phyloP scores from a whole-genome alignment of 2,329 filamentous ascomycete genomes.

The Aureobasidium leucospermi region DNA sequence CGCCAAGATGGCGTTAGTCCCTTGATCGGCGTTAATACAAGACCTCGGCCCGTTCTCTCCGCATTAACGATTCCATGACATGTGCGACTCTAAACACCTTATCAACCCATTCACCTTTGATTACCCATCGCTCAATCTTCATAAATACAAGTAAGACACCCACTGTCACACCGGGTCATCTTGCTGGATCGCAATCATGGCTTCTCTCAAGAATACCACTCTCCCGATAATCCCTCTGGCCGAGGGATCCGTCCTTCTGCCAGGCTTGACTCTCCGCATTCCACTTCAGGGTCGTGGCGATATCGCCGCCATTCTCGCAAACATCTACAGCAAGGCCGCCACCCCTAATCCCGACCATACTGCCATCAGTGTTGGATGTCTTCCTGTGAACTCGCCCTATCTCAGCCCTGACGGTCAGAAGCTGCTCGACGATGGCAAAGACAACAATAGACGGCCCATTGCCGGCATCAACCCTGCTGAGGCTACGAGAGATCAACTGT shows the following conservation, averaged over 20 bases:
- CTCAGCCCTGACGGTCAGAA: constrained; percentile 68
- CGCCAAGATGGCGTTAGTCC: background rate
- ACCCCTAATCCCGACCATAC: constrained; percentile 56
- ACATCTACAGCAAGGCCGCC: constrained; percentile 70
- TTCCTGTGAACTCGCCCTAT: constrained; percentile 72
- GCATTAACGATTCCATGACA: constrained; percentile 1
- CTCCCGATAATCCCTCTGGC: constrained; percentile 77
- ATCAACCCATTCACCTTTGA: background rate
- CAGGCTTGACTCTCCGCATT: constrained; percentile 77
- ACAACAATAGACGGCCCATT: constrained; percentile 37
- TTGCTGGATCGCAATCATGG: constrained; percentile 5
- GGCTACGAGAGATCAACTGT: constrained; percentile 57
- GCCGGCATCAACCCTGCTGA: constrained; percentile 45
- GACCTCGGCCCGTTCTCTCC: constrained; percentile 11
- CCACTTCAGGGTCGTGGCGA: constrained; percentile 78
- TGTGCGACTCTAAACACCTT: background rate
- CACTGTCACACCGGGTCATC: background rate
- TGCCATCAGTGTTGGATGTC: constrained; percentile 74
- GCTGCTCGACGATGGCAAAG: constrained; percentile 59
- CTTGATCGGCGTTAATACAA: background rate
- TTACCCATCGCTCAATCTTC: background rate
- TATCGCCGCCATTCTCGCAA: constrained; percentile 78
- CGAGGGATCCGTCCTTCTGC: constrained; percentile 72
- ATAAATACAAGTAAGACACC: background rate
- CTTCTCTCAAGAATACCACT: constrained; percentile 7